Evolutionary conservation across 768 basidiomycete species (phyloP), one percentile per base, ranked within the genome.

Genomic region (Pleurotus salmoneostramineus): DNA sequence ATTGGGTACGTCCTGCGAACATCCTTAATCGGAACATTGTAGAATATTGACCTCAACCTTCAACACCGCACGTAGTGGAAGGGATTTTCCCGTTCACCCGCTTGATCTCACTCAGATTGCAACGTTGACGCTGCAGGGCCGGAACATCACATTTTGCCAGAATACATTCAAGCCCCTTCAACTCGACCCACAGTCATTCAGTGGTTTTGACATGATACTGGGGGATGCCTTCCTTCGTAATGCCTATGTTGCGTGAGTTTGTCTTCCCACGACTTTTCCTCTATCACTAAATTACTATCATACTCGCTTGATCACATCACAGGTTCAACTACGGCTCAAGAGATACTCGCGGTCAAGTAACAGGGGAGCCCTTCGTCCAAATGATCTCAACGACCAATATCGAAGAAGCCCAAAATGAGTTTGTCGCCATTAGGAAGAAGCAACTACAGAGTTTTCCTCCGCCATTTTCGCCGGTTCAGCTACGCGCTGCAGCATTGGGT

Each of bases 151-250:
- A 31, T 45, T 77, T 52, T 72, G 75, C 32, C 52, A 74, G 10
- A 59, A 66, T 11, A 64, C 74, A 49, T 61, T 68, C 14, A 57
- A 27, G 59, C 12, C 75, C 8, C 40, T 7, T 77, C 7, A 64
- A 71, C 50, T 27, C 21, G 21, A 27, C 21, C 62, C 12, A 7
- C 12, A 65, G 32, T 79, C 77, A 61, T 72, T 79, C 58, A 79
- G 77, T 10, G 71, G 76, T 10, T 89, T 77, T 60, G 88, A 89
- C 64, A 79, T 86, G 67, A 79, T 90, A 44, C 74, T 90, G 45
- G 89, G 89, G 56, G 89, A 89, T 85, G 77, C 82, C 6, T 89
- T 89, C 72, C 69, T 87, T 87, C 62, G 64, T 84, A 55, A 55
- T 31, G 52, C 37, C 76, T 5, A 27, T 51, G 0, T 27, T 46